Conservation (phyloP, 2,329 filamentous ascomycete species). For the Botrytis porri region DNA sequence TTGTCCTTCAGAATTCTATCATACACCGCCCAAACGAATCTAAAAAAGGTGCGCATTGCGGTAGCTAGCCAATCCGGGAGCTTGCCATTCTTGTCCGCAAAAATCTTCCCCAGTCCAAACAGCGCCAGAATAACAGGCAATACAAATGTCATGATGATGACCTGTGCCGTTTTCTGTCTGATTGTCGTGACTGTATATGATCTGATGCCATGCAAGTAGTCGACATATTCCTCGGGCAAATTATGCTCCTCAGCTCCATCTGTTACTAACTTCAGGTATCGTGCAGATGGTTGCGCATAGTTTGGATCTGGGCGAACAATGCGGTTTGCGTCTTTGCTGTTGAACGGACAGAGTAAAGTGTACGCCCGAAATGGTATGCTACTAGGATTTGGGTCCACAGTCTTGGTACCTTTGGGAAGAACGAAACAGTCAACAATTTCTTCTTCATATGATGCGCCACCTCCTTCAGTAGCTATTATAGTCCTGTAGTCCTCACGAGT, state of each 20-base stretch:
- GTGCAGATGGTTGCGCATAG: constrained; percentile 77
- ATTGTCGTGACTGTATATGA: constrained; percentile 67
- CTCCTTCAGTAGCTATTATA: constrained; percentile 89
- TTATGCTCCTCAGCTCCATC: constrained; percentile 76
- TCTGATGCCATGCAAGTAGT: constrained; percentile 66
- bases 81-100: constrained; percentile 64
- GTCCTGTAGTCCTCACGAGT: constrained; percentile 76
- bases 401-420: constrained; percentile 54
- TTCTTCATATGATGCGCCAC: constrained; percentile 80
- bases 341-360: constrained; percentile 66
- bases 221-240: constrained; percentile 75
- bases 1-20: constrained; percentile 59
- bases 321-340: constrained; percentile 7
- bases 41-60: constrained; percentile 52
- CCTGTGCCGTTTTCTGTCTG: constrained; percentile 63
- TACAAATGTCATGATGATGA: constrained; percentile 60
- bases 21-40: constrained; percentile 61
- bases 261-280: constrained; percentile 78
- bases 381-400: constrained; percentile 62
- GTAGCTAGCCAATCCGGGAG: constrained; percentile 65
- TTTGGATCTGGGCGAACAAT: constrained; percentile 58
- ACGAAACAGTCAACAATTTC: constrained; percentile 75
- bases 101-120: constrained; percentile 46
- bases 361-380: constrained; percentile 73
- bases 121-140: constrained; percentile 55